Evolutionary conservation across 2,329 filamentous ascomycete genomes (phyloP).

Genomic region (Diaporthe velutina): DNA sequence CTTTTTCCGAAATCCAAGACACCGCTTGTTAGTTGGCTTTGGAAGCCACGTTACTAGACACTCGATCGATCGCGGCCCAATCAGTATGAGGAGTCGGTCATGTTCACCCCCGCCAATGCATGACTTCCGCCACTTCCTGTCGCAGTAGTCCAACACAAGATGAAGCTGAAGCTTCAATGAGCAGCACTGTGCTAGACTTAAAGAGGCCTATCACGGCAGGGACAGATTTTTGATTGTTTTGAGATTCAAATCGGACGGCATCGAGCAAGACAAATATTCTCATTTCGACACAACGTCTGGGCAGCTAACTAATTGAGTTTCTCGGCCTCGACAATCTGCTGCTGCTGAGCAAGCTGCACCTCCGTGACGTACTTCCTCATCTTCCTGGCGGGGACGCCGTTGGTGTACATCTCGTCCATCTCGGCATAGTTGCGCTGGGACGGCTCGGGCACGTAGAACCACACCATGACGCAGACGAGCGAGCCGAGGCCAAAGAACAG

Average conservation of each 20-base stretch:
- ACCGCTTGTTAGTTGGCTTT: no score
- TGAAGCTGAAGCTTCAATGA: not conserved
- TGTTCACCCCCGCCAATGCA: no score
- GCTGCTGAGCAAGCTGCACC: slow-evolving; percentile 32
- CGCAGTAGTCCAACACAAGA: not conserved
- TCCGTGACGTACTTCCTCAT: slow-evolving; percentile 42
- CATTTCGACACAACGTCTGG: not conserved
- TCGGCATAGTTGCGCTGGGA: slow-evolving; percentile 43
- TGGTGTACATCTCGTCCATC: slow-evolving; percentile 45
- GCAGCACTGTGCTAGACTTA: not conserved
- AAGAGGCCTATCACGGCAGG: no score
- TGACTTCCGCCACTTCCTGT: not conserved
- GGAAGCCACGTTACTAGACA: no score
- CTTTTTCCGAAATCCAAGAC: no score
- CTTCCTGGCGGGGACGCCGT: slow-evolving; percentile 41
- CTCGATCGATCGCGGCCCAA: no score
- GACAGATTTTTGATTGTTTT: no score
- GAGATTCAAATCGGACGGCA: no score
- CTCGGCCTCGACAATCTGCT: not conserved
- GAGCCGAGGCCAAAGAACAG: slow-evolving; percentile 41
- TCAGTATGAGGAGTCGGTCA: no score
- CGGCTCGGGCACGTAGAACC: slow-evolving; percentile 42
- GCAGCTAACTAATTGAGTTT: not conserved
- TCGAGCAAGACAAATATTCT: not conserved
- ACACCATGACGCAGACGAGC: slow-evolving; percentile 39